phyloP scores from a whole-genome alignment of 352 stramenopile species.

The Globisporangium acanthophoron region DNA sequence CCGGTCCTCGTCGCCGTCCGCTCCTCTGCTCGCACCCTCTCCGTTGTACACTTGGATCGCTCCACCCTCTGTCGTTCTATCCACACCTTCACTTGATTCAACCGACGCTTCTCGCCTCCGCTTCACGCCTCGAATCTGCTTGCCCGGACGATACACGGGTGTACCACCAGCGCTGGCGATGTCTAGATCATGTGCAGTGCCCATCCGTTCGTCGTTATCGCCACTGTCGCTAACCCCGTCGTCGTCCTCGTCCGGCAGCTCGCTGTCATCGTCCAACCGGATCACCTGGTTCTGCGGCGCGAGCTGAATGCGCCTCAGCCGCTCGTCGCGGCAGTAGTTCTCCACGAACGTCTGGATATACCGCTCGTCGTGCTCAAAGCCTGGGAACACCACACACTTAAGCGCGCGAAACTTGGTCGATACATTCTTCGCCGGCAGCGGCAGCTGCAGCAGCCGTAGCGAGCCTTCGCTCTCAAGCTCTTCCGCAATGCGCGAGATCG shows the following conservation, averaged over 20 bases:
- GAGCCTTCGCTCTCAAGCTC: constrained; percentile 51
- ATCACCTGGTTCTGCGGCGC: constrained; percentile 48
- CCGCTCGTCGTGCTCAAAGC: constrained; percentile 59
- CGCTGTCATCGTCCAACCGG: constrained; percentile 23
- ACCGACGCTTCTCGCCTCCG: neutral
- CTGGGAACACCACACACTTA: constrained; percentile 57
- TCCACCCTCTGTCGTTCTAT: neutral
- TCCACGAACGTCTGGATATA: constrained; percentile 73
- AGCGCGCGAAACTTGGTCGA: constrained; percentile 75
- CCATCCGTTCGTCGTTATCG: neutral
- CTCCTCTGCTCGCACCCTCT: neutral
- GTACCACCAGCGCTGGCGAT: neutral
- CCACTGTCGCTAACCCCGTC: neutral
- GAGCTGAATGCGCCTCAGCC: constrained; percentile 63
- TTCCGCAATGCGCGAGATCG: constrained; percentile 60
- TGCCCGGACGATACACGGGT: neutral
- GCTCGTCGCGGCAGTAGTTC: constrained; percentile 74
- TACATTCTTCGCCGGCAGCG: constrained; percentile 65
- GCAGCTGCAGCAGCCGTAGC: constrained; percentile 53
- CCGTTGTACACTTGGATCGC: neutral
- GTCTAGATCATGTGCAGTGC: neutral
- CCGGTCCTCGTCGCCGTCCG: neutral
- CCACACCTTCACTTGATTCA: neutral
- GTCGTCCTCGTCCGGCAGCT: constrained; percentile 31
- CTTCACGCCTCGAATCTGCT: neutral